phyloP scores from a whole-genome alignment of 179 eudicot species.

The Beta lomatogona region DNA sequence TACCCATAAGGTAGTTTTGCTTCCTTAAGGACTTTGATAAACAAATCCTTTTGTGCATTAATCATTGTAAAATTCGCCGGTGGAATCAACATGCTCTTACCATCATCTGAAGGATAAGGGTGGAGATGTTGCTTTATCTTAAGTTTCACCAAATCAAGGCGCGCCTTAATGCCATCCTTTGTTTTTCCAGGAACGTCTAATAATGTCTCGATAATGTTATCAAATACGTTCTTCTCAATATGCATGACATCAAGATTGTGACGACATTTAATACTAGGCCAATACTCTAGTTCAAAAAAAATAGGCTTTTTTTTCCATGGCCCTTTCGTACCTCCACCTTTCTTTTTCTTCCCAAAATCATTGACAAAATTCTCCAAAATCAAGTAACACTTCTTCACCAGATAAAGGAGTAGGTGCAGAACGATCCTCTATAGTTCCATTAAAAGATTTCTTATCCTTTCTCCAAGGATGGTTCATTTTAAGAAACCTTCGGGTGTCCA shows the following conservation, averaged over 20 bases:
- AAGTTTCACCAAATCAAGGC: no score
- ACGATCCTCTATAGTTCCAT: not conserved
- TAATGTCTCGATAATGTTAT: not conserved
- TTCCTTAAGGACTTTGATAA: no score
- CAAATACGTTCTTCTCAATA: not conserved
- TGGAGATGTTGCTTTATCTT: not conserved
- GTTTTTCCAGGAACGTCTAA: not conserved
- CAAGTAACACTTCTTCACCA: not conserved
- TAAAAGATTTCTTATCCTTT: not conserved
- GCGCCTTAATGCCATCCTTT: no score
- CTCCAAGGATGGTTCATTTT: not conserved
- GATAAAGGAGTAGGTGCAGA: not conserved
- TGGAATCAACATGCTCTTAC: no score
- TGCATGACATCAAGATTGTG: slow-evolving; percentile 3
- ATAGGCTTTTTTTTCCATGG: not conserved
- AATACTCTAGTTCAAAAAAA: not conserved
- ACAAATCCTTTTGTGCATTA: no score
- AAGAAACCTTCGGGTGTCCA: not conserved
- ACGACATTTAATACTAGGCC: not conserved
- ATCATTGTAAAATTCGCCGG: no score
- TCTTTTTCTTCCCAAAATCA: not conserved
- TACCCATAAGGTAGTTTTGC: no score
- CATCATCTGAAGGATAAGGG: no score
- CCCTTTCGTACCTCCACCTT: not conserved
- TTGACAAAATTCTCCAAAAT: not conserved